These are phyloP conservation scores for Pleurotus salmoneostramineus DNA, from an alignment of 768 basidiomycete genomes.

Conservation along the genomic window DNA sequence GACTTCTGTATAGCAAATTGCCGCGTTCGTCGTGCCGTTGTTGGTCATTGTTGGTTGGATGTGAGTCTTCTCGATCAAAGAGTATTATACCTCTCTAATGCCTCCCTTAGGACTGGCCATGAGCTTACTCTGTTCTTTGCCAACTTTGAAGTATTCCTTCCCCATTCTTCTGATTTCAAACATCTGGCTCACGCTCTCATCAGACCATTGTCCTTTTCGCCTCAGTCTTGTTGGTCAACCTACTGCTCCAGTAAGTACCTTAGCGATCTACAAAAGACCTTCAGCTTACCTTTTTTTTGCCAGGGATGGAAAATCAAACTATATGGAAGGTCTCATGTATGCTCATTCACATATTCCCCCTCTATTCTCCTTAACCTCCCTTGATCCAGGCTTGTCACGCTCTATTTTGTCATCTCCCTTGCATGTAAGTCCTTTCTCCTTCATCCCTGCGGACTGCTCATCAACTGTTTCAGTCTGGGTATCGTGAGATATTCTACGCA, in stretches of 20 bases:
- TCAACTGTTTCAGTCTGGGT: constrained; percentile 31
- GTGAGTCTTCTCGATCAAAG: constrained; percentile 45
- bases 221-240: constrained; percentile 84
- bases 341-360: constrained; percentile 12
- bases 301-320: constrained; percentile 84
- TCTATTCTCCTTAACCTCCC: constrained; percentile 23
- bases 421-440: constrained; percentile 48
- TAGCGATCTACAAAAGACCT: background rate
- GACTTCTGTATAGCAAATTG: constrained; percentile 60
- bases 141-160: constrained; percentile 66
- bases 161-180: constrained; percentile 1
- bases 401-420: constrained; percentile 80
- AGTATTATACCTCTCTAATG: no score
- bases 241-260: constrained; percentile 61
- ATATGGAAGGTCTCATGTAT: constrained; percentile 87
- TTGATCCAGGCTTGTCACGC: constrained; percentile 43
- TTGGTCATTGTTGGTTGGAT: constrained; percentile 90
- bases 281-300: background rate
- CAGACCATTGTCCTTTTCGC: constrained; percentile 84
- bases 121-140: constrained; percentile 80
- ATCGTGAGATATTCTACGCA: constrained; percentile 21
- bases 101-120: constrained; percentile 48
- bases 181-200: background rate
- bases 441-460: constrained; percentile 10
- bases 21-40: constrained; percentile 81